Percentiles rank a stretch among this genome's conserved stretches.
Evolutionary conservation across 108 stramenopile genomes (phyloP).

Genomic region (Fistulifera pelliculosa): DNA sequence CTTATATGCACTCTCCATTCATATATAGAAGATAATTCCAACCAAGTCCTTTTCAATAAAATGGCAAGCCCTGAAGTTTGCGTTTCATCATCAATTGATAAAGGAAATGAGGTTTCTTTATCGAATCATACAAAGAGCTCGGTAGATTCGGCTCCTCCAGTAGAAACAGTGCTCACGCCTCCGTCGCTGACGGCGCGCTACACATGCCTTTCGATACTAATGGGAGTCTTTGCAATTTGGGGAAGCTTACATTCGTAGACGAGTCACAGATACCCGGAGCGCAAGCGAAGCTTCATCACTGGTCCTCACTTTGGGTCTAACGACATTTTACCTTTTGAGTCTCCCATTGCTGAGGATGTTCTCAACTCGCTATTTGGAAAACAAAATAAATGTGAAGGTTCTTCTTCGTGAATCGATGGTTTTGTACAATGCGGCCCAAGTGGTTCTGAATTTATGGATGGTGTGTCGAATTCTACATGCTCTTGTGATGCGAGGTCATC

Average conservation of each 20-base stretch:
- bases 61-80: too few relatives aligned
- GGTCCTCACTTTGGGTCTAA: conserved; percentile 46
- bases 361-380: conserved; percentile 32
- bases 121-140: too few relatives aligned
- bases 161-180: not conserved
- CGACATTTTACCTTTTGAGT: conserved; percentile 57
- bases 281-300: conserved; percentile 46
- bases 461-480: conserved; percentile 67
- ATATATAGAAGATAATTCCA: too few relatives aligned
- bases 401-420: conserved; percentile 82
- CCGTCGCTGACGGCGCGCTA: conserved; percentile 56
- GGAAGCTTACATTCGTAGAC: conserved; percentile 47
- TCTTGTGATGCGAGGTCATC: conserved; percentile 60
- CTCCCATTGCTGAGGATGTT: conserved; percentile 56
- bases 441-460: conserved; percentile 94
- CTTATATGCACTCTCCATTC: not conserved
- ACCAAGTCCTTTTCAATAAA: too few relatives aligned
- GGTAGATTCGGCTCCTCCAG: not conserved
- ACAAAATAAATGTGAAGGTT: conserved; percentile 59
- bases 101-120: too few relatives aligned
- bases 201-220: conserved; percentile 61
- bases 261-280: conserved; percentile 43
- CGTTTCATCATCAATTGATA: too few relatives aligned
- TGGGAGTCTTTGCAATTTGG: conserved; percentile 64
- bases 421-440: conserved; percentile 92